Base-by-base conservation (phyloP, 2,329 filamentous ascomycete species). In the Xylariaceae sp. region DNA sequence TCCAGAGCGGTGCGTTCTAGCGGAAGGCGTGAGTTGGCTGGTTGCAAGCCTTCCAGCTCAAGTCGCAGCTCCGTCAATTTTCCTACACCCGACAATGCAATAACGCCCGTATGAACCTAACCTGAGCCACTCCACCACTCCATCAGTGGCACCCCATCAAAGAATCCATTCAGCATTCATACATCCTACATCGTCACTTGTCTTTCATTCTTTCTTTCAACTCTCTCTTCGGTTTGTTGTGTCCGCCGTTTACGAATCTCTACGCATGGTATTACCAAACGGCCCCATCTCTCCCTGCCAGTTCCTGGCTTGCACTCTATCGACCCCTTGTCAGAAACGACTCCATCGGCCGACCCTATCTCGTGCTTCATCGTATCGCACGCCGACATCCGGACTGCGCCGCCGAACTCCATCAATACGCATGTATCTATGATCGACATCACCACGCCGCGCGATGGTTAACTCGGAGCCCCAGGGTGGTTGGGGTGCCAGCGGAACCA, bases 11-110 rank as follows among this genome's bases (percentile, higher is more conserved):
- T 69, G 58, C 65, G 45, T n/a, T 17, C 49, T 34, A 63, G 66
- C 67, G 66, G 57, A 53, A 66, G 64, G 53, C 58, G 61, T 63
- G 61, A 64, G 67, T 62, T 67, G 65, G 67, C 67, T 63, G 61
- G 59, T 60, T 62, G 55, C 61, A 56, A 62, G 56, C 53, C 55
- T 30, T 30, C 23, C 23, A 30, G 23, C 23, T 47, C 44, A 35
- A 34, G 10, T 37, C 23, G 11, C 13, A 39, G 13, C 13, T 47
- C 7, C 11, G 10, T 44, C 7, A 47, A n/a, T 15, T 7, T 7
- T 47, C 7, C 44, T n/a, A 47, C 11, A 10, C 37, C 11, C 8
- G 11, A 42, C 37, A 42, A 42, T 42, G 37, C 37, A 9, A 42
- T 42, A 42, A 42, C 37, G 5, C 11, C 37, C 37, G 11, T 9